phyloP scores from a whole-genome alignment of 805 yeast species.

The Wickerhamomyces strasburgensis region DNA sequence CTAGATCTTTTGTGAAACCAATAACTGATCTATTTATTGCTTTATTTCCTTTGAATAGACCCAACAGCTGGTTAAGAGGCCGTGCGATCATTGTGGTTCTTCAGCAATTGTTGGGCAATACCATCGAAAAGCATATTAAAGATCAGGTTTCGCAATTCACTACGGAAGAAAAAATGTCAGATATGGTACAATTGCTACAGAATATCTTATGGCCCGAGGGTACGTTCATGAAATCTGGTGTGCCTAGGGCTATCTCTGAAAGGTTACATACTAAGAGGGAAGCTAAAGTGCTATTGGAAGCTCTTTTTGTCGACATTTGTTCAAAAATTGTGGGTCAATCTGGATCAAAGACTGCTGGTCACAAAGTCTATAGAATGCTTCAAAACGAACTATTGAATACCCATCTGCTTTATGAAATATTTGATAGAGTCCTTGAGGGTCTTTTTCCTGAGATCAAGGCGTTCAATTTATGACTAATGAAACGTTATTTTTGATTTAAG shows the following conservation, averaged over 20 bases:
- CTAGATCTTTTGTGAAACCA: slow-evolving; percentile 65
- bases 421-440: slow-evolving; percentile 53
- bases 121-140: slow-evolving; percentile 59
- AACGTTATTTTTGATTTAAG: slow-evolving; percentile 1
- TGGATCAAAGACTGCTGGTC: slow-evolving; percentile 60
- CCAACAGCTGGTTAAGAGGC: slow-evolving; percentile 79
- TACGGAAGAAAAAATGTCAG: slow-evolving; percentile 43
- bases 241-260: slow-evolving; percentile 45
- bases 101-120: slow-evolving; percentile 83
- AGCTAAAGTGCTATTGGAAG: slow-evolving; percentile 50
- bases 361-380: slow-evolving; percentile 54
- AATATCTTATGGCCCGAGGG: slow-evolving; percentile 49
- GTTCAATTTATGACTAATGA: background rate
- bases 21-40: slow-evolving; percentile 71
- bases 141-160: slow-evolving; percentile 36
- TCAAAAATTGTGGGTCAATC: slow-evolving; percentile 69
- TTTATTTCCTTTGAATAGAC: slow-evolving; percentile 58
- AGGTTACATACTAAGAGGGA: slow-evolving; percentile 50
- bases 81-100: slow-evolving; percentile 74
- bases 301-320: slow-evolving; percentile 57
- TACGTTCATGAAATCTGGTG: slow-evolving; percentile 40
- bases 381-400: slow-evolving; percentile 71
- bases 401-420: slow-evolving; percentile 51
- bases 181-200: slow-evolving; percentile 29
- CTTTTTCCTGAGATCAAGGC: slow-evolving; percentile 21